These are phyloP conservation scores for Taphrina populina DNA, from an alignment of 1,139 yeast species.

Conservation along the genomic window DNA sequence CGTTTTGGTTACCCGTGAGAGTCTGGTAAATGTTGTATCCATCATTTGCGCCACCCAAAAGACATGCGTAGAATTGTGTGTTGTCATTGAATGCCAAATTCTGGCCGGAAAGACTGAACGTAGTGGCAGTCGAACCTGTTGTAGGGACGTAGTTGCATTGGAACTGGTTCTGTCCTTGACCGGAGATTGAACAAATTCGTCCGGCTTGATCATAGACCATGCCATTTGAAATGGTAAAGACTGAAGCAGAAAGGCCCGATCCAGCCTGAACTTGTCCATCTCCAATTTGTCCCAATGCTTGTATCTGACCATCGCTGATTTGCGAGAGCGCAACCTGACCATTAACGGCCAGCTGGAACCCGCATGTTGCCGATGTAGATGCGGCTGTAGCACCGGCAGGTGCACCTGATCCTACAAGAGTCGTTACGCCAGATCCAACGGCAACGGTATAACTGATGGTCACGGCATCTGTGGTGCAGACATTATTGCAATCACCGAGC, in stretches of 20 bases:
- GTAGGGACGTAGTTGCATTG: constrained; percentile 23
- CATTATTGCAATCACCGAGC: background rate
- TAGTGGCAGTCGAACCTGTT: constrained; percentile 4
- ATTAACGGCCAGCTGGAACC: constrained; percentile 16
- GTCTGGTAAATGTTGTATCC: constrained; percentile 26
- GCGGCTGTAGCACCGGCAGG: constrained; percentile 16
- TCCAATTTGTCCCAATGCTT: constrained; percentile 19
- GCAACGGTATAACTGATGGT: background rate
- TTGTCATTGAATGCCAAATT: constrained; percentile 15
- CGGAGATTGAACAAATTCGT: constrained; percentile 19
- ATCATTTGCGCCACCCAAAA: background rate
- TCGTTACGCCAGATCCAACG: constrained; percentile 6
- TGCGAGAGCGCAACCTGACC: constrained; percentile 3
- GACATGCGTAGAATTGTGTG: constrained; percentile 16
- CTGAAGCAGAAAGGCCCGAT: constrained; percentile 10
- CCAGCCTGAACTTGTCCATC: constrained; percentile 21
- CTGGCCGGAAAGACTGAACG: background rate
- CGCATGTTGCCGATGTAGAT: constrained; percentile 4
- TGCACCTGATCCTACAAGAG: constrained; percentile 6
- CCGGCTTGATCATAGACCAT: constrained; percentile 23
- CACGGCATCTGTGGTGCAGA: constrained; percentile 6
- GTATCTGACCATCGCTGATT: constrained; percentile 19
- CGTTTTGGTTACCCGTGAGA: constrained; percentile 7
- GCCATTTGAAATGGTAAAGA: constrained; percentile 19
- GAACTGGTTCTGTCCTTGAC: constrained; percentile 20